These are phyloP conservation scores for Neostapfia colusana DNA, from an alignment of 176 grass and related monocot genomes.

Conservation along the genomic window DNA sequence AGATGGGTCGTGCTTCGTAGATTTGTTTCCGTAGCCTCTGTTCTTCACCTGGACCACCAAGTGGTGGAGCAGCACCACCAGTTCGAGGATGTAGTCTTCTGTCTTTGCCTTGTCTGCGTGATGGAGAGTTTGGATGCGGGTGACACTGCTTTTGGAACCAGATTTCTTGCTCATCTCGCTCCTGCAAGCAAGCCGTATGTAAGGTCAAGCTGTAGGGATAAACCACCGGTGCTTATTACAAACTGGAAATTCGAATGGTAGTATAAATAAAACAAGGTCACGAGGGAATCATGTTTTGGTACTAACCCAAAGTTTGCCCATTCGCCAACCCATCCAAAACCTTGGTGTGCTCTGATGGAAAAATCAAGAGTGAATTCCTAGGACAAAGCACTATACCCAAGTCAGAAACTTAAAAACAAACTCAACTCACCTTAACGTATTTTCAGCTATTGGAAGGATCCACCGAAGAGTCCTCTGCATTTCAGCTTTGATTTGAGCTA, in stretches of 20 bases:
- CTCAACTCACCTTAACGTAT: slow-evolving; percentile 67
- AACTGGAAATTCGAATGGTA: background rate
- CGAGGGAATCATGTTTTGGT: slow-evolving; percentile 12
- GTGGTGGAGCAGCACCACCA: slow-evolving; percentile 85
- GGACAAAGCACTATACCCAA: background rate
- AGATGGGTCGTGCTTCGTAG: slow-evolving; percentile 25
- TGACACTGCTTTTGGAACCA: slow-evolving; percentile 38
- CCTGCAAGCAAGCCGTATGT: slow-evolving; percentile 29
- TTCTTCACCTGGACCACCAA: slow-evolving; percentile 84
- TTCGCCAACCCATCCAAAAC: slow-evolving; percentile 96
- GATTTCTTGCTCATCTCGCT: slow-evolving; percentile 73
- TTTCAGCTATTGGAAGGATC: slow-evolving; percentile 84
- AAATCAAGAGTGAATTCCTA: background rate
- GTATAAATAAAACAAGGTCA: background rate
- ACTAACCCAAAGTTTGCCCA: slow-evolving; percentile 96
- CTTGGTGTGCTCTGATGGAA: slow-evolving; percentile 84
- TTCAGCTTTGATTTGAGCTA: slow-evolving; percentile 84
- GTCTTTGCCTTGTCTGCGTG: slow-evolving; percentile 79
- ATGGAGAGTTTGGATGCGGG: slow-evolving; percentile 78
- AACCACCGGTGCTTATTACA: background rate
- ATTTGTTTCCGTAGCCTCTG: slow-evolving; percentile 64
- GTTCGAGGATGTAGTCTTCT: slow-evolving; percentile 67
- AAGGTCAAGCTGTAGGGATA: background rate
- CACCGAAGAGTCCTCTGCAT: slow-evolving; percentile 89
- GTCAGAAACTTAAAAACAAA: slow-evolving; percentile 18